These are phyloP conservation scores for Chaetothyriales sp. DNA, from an alignment of 2,329 filamentous ascomycete species.

Conservation along the genomic window DNA sequence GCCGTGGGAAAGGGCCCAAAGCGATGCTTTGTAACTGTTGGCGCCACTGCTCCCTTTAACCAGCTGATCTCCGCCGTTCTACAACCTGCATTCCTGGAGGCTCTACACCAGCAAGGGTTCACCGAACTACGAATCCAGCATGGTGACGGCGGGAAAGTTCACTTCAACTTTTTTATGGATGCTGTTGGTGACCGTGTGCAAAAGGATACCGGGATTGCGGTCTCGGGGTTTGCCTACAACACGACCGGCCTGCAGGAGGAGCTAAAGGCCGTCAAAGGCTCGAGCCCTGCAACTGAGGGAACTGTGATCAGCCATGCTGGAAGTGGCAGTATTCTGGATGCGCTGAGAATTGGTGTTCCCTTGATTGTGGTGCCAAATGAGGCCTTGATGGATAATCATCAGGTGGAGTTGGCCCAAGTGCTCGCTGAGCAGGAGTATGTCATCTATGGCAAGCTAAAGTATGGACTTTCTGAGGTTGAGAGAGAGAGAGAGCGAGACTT, in stretches of 20 bases:
- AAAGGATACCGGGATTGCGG: constrained; percentile 28
- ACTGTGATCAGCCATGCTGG: constrained; percentile 81
- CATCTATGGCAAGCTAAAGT: constrained; percentile 54
- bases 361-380: constrained; percentile 85
- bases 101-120: constrained; percentile 46
- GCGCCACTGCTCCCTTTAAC: constrained; percentile 75
- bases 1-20: constrained; percentile 17
- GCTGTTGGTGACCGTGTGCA: constrained; percentile 18
- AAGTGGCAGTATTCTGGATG: constrained; percentile 73
- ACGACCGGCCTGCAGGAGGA: constrained; percentile 41
- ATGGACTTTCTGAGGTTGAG: constrained; percentile 20
- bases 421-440: constrained; percentile 62
- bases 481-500: too few species aligned
- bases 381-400: constrained; percentile 72
- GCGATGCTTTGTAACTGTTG: constrained; percentile 72
- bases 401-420: constrained; percentile 68
- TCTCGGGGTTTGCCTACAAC: constrained; percentile 54
- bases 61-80: constrained; percentile 54
- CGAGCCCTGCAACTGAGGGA: constrained; percentile 34
- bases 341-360: constrained; percentile 55
- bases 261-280: constrained; percentile 40
- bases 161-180: constrained; percentile 33
- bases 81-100: constrained; percentile 44
- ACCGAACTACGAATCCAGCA: constrained; percentile 66
- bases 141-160: constrained; percentile 46